Evolutionary conservation across 176 grass and related monocot species (phyloP), one percentile per base, ranked within the genome.

Genomic region (Zizania latifolia): DNA sequence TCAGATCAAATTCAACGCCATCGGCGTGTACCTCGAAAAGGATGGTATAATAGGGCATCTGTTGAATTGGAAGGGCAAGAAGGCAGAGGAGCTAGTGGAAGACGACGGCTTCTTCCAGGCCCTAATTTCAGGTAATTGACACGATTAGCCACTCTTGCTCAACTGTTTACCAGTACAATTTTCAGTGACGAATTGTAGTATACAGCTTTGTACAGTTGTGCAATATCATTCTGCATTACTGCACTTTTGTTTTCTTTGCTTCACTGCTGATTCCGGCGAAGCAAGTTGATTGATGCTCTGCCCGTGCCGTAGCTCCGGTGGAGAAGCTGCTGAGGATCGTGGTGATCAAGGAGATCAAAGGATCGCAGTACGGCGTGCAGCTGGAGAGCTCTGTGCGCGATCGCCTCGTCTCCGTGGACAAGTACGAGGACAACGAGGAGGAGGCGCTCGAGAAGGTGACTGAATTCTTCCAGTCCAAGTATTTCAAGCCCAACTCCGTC

Each of bases 311-410:
- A 93, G 84, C 91, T n/a, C 89, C 91, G 0, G 91, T 84, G 32
- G 91, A 92, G 62, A 98, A 98, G 61, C 30, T 83, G 14, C 72
- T 98, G 35, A 74, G 88, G 53, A 34, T 98, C 6, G 84, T 94
- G 29, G 91, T 90, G 35, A 98, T 98, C 59, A 98, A 94, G 74
- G 94, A 98, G 78, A 98, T 98, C 69, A 94, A 98, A 41, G 91
- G 89, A 0, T 81, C 94, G 2, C 91, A 98, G 62, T 98, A 98
- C 62, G 91, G 94, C 0, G 94, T 98, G 63, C 91, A 94, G 70
- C 82, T 94, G 0, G 91, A 98, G 89, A 98, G 94, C 53, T 80
- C 89, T 0, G 91, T 92, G 17, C 82, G 94, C n/a, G 86, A 92
- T 57, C 78, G 89, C 22, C 74, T 98, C 3, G 91, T 74, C 29